A percentile compares a stretch with the other conserved stretches of the same genome.
Conservation (phyloP, 2,329 filamentous ascomycete genomes). For the Pestalotiopsis fici region DNA sequence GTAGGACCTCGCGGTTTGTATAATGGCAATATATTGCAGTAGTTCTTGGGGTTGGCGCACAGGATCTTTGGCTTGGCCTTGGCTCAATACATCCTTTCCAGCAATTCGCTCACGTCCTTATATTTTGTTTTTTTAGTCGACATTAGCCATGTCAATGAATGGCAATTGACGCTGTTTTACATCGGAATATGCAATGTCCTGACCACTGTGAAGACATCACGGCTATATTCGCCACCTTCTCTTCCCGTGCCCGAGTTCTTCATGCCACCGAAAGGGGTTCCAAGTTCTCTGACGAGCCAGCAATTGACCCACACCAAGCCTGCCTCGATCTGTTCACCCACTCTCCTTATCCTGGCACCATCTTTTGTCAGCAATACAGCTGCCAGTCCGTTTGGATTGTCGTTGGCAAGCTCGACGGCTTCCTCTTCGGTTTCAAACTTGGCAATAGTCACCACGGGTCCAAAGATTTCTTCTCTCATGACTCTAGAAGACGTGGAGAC, state of each 20-base stretch:
- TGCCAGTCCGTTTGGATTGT: slow-evolving; percentile 29
- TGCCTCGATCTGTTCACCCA: slow-evolving; percentile 31
- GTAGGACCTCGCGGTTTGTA: background rate
- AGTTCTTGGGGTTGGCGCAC: background rate
- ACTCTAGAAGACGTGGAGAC: slow-evolving; percentile 25
- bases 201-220: slow-evolving; percentile 32
- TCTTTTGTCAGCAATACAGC: slow-evolving; percentile 30
- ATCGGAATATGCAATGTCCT: slow-evolving; percentile 29
- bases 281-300: slow-evolving; percentile 32
- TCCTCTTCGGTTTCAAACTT: slow-evolving; percentile 31
- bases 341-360: slow-evolving; percentile 27
- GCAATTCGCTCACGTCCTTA: too few relatives aligned
- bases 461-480: slow-evolving; percentile 41
- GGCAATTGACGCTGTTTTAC: slow-evolving; percentile 4
- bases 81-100: too few relatives aligned
- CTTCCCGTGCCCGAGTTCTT: slow-evolving; percentile 32
- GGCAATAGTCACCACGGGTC: slow-evolving; percentile 41
- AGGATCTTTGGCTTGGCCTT: background rate
- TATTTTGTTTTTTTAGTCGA: too few relatives aligned
- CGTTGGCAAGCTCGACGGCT: slow-evolving; percentile 27
- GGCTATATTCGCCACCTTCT: slow-evolving; percentile 32
- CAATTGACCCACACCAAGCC: slow-evolving; percentile 35
- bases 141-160: too few relatives aligned
- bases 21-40: too few relatives aligned
- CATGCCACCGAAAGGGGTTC: slow-evolving; percentile 34